Conservation (phyloP, 2,329 filamentous ascomycete species). For the Rhinocladiella mackenziei region DNA sequence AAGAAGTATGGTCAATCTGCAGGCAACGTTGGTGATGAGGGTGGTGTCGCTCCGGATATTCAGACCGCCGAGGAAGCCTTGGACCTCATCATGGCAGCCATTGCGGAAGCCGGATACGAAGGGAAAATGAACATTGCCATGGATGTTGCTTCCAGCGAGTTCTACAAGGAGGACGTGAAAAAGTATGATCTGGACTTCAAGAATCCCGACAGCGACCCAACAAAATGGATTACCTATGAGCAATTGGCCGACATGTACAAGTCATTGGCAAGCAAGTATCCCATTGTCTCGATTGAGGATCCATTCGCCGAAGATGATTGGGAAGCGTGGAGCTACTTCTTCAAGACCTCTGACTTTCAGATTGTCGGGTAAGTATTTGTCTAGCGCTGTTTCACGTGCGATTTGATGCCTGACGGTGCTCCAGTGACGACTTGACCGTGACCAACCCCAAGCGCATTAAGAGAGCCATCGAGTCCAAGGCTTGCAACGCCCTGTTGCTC, state of each 20-base stretch:
- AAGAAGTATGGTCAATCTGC: slow-evolving; percentile 99
- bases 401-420: slow-evolving; percentile 38
- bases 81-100: slow-evolving; percentile 89
- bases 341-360: slow-evolving; percentile 97
- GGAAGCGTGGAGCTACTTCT: slow-evolving; percentile 99
- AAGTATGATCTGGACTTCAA: slow-evolving; percentile 99
- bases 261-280: slow-evolving; percentile 86
- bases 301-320: slow-evolving; percentile 99
- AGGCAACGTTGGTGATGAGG: slow-evolving; percentile 98
- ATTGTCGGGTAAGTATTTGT: slow-evolving; percentile 62
- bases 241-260: slow-evolving; percentile 91
- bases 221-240: slow-evolving; percentile 99
- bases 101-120: slow-evolving; percentile 91
- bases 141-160: slow-evolving; percentile 98
- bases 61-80: slow-evolving; percentile 95
- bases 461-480: slow-evolving; percentile 99
- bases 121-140: slow-evolving; percentile 97
- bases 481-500: slow-evolving; percentile 94
- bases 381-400: not conserved
- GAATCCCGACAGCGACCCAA: slow-evolving; percentile 94
- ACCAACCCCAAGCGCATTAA: slow-evolving; percentile 99
- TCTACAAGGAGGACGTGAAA: slow-evolving; percentile 96
- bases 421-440: slow-evolving; percentile 85
- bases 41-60: slow-evolving; percentile 98
- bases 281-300: slow-evolving; percentile 97